These are phyloP conservation scores for Phoma sp. DNA, from an alignment of 2,329 filamentous ascomycete genomes.

Conservation along the genomic window DNA sequence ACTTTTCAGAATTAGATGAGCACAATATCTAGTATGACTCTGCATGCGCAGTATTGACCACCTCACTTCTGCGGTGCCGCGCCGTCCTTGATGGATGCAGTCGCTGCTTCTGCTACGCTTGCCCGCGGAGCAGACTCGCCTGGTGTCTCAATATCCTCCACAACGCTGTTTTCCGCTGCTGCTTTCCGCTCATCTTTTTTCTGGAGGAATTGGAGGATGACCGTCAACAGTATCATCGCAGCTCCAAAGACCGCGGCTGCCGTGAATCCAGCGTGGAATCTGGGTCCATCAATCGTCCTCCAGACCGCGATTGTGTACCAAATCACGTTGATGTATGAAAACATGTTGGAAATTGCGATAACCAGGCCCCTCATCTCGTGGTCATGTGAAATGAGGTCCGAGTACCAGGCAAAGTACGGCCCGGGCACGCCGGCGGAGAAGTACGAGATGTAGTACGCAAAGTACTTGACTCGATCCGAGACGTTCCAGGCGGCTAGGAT, in stretches of 20 bases:
- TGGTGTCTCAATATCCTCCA: conserved; percentile 19
- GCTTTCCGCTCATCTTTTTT: conserved; percentile 25
- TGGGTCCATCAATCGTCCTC: conserved; percentile 30
- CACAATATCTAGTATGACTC: background rate
- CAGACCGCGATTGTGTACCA: conserved; percentile 31
- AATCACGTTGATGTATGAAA: conserved; percentile 30
- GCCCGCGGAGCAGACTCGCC: background rate
- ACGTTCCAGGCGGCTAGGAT: conserved; percentile 57
- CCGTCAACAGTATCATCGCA: conserved; percentile 28
- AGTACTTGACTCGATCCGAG: conserved; percentile 53
- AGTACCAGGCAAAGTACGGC: conserved; percentile 37
- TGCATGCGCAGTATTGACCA: background rate
- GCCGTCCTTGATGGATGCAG: conserved; percentile 2
- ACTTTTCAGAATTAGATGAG: too few relatives aligned
- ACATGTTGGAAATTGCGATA: conserved; percentile 36
- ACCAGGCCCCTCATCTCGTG: conserved; percentile 37
- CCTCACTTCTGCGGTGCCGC: conserved; percentile 1
- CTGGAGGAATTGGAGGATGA: conserved; percentile 24
- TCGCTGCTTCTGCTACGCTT: conserved; percentile 13
- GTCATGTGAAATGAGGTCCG: conserved; percentile 35
- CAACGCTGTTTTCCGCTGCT: conserved; percentile 2
- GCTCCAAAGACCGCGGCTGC: conserved; percentile 27
- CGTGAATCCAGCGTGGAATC: conserved; percentile 33
- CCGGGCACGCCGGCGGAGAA: conserved; percentile 32
- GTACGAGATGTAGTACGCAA: conserved; percentile 36